Conservation (phyloP, 108 stramenopile genomes). For the Nitzschia inconspicua region DNA sequence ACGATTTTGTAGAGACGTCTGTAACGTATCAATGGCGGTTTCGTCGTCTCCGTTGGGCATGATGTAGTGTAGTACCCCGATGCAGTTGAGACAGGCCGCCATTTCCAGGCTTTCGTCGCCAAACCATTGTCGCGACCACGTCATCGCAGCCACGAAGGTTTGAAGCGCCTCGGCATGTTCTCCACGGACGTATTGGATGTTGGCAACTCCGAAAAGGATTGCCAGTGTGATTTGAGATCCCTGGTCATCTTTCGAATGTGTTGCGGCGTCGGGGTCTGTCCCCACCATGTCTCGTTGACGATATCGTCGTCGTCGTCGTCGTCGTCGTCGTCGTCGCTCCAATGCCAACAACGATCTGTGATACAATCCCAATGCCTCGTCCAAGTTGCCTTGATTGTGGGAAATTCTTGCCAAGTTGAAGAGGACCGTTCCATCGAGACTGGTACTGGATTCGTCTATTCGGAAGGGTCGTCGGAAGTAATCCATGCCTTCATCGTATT, state of each 20-base stretch:
- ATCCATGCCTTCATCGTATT: slow-evolving; percentile 67
- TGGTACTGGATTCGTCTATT: slow-evolving; percentile 8
- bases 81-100: slow-evolving; percentile 49
- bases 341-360: slow-evolving; percentile 15
- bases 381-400: slow-evolving; percentile 28
- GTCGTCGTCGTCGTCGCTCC: no score
- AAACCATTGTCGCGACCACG: slow-evolving; percentile 12
- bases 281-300: no score
- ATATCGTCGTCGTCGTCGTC: no score
- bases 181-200: slow-evolving; percentile 30
- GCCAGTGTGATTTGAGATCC: slow-evolving; percentile 15
- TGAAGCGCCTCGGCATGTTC: slow-evolving; percentile 25
- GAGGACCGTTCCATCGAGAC: slow-evolving; percentile 35
- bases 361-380: slow-evolving; percentile 30
- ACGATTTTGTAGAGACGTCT: slow-evolving; percentile 30
- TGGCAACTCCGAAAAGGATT: slow-evolving; percentile 27
- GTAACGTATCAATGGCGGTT: slow-evolving; percentile 19
- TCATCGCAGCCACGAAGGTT: slow-evolving; percentile 31
- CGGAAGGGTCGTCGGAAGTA: slow-evolving; percentile 24
- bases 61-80: slow-evolving; percentile 47
- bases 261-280: no score
- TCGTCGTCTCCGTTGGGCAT: slow-evolving; percentile 24
- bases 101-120: slow-evolving; percentile 35
- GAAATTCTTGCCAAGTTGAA: slow-evolving; percentile 42
- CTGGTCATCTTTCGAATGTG: no score